A percentile compares a stretch with the other conserved stretches of the same genome.
These are phyloP conservation scores for Pilasporangium apinafurcum DNA, from an alignment of 352 stramenopile genomes.

Conservation along the genomic window DNA sequence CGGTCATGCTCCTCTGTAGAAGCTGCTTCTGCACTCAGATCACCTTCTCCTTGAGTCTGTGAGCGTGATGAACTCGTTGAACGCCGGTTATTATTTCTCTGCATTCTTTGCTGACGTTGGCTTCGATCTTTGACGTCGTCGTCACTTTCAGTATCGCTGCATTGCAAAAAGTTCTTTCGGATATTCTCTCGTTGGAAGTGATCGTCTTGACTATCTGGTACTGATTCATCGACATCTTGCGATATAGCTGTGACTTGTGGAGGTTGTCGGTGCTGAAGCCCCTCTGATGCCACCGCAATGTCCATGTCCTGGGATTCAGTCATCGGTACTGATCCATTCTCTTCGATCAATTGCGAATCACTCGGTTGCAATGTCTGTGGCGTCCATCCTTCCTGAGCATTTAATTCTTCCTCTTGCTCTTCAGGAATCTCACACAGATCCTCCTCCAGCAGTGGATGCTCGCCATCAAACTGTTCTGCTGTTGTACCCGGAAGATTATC, in stretches of 20 bases:
- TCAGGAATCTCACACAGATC: constrained; percentile 57
- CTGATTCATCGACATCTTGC: background rate
- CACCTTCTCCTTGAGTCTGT: too few relatives aligned
- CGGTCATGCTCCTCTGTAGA: too few relatives aligned
- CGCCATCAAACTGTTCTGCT: constrained; percentile 23
- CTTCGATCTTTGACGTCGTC: constrained; percentile 15
- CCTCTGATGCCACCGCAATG: background rate
- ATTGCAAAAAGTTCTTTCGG: constrained; percentile 38
- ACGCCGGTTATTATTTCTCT: too few relatives aligned
- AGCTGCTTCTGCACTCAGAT: background rate
- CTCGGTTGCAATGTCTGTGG: constrained; percentile 13
- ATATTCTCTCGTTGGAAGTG: constrained; percentile 50
- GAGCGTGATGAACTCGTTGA: too few relatives aligned
- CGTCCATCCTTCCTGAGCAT: constrained; percentile 54
- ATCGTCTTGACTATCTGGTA: constrained; percentile 21
- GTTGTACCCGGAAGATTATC: background rate
- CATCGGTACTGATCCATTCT: constrained; percentile 40
- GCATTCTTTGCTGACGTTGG: too few relatives aligned
- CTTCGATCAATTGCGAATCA: constrained; percentile 66
- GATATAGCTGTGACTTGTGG: background rate
- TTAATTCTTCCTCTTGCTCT: constrained; percentile 46
- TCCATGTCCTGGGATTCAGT: constrained; percentile 17
- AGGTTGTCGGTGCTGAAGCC: too few relatives aligned
- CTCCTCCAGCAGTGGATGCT: constrained; percentile 40
- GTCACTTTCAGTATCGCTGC: constrained; percentile 40